Evolutionary conservation across 2,329 filamentous ascomycete species (phyloP), one percentile per base, ranked within the genome.

Genomic region (Pezizomycotina sp.): DNA sequence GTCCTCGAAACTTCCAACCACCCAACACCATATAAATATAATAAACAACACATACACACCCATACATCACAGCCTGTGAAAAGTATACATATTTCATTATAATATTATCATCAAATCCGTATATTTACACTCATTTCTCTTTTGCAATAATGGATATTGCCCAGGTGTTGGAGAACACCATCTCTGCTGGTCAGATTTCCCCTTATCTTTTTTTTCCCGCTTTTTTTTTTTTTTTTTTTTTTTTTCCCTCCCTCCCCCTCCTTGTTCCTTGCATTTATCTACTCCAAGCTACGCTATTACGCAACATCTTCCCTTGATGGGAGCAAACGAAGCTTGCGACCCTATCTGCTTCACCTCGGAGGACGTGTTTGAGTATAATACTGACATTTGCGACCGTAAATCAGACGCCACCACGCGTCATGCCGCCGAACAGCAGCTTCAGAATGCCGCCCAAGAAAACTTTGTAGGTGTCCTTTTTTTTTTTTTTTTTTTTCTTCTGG

Each of bases 151-250:
- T 91, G 78, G 82, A 95, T 66, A 91, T 95, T 67, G 92, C 86
- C 68, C 77, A 83, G 65, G 86, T 98, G 66, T 78, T 98, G 68
- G 74, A 82, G 63, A 86, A 84, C 67, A 95, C 89, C 61, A 74
- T 95, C 64, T 91, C 84, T 57, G 70, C 84, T 58, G 86, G 89
- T 95, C 66, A 60, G 77, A 55, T 38, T 31, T 20, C 62, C 49
- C 47, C 46, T 43, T 45, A 42, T 33, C 32, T 45, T 36, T 37
- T 42, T 34, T 38, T 34, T 28, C 31, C 41, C 27, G 24, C 27
- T 43, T 27, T 37, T 21, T 31, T 24, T 24, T 18, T 29, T 38
- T 27, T n/a, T n/a, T n/a, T n/a, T n/a, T n/a, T n/a, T n/a, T n/a
- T n/a, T n/a, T n/a, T n/a, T n/a, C n/a, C n/a, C 36, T 27, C 21